phyloP scores from a whole-genome alignment of 164 flowering plant genomes.

The Pachysandra terminalis region DNA sequence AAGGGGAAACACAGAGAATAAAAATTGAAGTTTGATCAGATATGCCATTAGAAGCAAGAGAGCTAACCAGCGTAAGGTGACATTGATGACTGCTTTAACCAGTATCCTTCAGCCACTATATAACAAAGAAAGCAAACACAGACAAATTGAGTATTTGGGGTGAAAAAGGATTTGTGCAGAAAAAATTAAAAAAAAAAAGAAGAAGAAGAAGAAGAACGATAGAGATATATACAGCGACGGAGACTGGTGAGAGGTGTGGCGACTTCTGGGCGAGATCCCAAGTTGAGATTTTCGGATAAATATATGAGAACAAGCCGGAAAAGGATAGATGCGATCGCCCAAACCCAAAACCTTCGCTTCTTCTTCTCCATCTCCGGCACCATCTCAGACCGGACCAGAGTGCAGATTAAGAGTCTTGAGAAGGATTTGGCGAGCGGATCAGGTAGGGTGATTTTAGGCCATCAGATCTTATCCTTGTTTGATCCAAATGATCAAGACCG shows the following conservation, averaged over 20 bases:
- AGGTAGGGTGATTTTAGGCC: no score
- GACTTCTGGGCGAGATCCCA: slow-evolving; percentile 84
- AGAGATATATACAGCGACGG: slow-evolving; percentile 66
- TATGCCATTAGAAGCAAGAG: background rate
- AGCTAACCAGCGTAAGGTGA: slow-evolving; percentile 90
- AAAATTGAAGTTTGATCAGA: background rate
- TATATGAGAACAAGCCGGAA: slow-evolving; percentile 53
- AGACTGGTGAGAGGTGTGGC: slow-evolving; percentile 95
- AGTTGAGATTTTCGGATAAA: slow-evolving; percentile 51
- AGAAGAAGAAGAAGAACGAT: slow-evolving; percentile 15
- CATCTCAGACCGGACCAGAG: background rate
- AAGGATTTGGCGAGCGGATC: background rate
- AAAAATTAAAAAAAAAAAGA: no score
- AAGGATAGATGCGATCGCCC: slow-evolving; percentile 28
- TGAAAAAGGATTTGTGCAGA: no score
- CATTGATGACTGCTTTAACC: slow-evolving; percentile 87
- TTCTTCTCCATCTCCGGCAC: slow-evolving; percentile 14
- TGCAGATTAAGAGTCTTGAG: background rate
- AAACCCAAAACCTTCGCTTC: slow-evolving; percentile 33
- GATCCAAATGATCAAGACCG: no score
- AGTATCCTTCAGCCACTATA: slow-evolving; percentile 97
- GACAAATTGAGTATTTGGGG: no score
- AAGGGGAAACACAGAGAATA: background rate
- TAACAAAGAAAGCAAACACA: background rate
- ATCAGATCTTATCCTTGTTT: no score